phyloP scores from a whole-genome alignment of 768 basidiomycete species.

The Leccinum uliginosum region DNA sequence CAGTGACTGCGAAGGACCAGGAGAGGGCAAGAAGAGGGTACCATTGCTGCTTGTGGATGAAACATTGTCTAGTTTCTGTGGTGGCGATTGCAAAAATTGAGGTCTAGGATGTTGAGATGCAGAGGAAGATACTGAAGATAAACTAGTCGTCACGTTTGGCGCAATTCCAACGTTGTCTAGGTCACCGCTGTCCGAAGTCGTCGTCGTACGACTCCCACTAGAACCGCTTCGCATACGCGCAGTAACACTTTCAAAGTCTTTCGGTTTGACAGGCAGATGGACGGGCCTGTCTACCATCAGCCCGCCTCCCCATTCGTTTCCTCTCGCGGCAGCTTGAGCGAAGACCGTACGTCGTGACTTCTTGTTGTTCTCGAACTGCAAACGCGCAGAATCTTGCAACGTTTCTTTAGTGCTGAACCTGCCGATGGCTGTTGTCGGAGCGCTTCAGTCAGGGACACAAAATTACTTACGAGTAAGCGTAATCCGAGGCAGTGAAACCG shows the following conservation, averaged over 20 bases:
- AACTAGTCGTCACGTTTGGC: constrained; percentile 38
- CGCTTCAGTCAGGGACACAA: not conserved
- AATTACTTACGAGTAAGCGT: constrained; percentile 56
- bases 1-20: constrained; percentile 33
- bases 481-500: constrained; percentile 89
- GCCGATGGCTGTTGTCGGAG: constrained; percentile 5
- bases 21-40: constrained; percentile 36
- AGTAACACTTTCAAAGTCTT: constrained; percentile 34
- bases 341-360: constrained; percentile 66
- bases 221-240: constrained; percentile 76
- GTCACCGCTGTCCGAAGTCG: constrained; percentile 73
- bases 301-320: constrained; percentile 53
- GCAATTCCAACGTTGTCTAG: constrained; percentile 42
- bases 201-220: constrained; percentile 72
- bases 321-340: constrained; percentile 68
- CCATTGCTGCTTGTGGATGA: constrained; percentile 34
- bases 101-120: constrained; percentile 48
- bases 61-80: constrained; percentile 31
- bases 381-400: constrained; percentile 74
- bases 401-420: constrained; percentile 75
- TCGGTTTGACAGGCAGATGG: constrained; percentile 44
- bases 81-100: constrained; percentile 40
- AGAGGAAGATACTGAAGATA: constrained; percentile 61
- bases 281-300: constrained; percentile 40
- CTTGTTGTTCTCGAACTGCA: constrained; percentile 77